Base-by-base conservation (phyloP, 495 filamentous ascomycete species). In the Aspergillus leporis region DNA sequence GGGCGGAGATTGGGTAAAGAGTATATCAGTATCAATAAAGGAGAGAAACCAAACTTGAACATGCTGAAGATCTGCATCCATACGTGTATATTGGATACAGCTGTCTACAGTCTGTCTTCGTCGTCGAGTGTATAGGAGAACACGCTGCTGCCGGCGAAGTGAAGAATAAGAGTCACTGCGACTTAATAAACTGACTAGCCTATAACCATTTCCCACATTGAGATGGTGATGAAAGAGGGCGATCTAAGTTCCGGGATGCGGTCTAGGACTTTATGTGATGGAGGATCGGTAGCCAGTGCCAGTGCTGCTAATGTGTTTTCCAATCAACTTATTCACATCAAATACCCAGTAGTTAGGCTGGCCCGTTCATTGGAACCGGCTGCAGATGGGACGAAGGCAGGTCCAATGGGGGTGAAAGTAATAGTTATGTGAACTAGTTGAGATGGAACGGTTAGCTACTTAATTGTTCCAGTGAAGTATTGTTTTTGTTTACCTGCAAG, bases 61-160 rank as follows among this genome's bases (percentile, higher is more conserved):
- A 90, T 84, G 71, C 92, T 93, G 74, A 92, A 93, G 59, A 93
- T 90, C 60, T 93, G 90, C 89, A 93, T 91, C 90, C 90, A 93
- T 13, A 93, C 90, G 57, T 91, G 92, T 3, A 88, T 88, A 70
- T 93, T 93, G 80, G 92, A 93, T 16, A 93, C 84, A 51, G 91
- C 73, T 1, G 87, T 87, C 50, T 80, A 68, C 51, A 89, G 70
- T 61, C 85, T 72, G 0, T 61, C 70, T 16, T 74, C 55, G 0
- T 61, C 71, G 18, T 74, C 57, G 0, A 63, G 62, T 10, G 64
- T 56, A 25, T 80, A 66, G 16, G 89, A 77, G 49, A 91, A 85
- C 0, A 70, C 47, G 16, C 66, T 57, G 7, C 81, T 32, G 4
- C 46, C 80, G 14, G 78, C 87, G 63, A 88, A 93, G 72, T 89